Evolutionary conservation across 2,329 filamentous ascomycete species (phyloP).

Genomic region (Colletotrichum truncatum): DNA sequence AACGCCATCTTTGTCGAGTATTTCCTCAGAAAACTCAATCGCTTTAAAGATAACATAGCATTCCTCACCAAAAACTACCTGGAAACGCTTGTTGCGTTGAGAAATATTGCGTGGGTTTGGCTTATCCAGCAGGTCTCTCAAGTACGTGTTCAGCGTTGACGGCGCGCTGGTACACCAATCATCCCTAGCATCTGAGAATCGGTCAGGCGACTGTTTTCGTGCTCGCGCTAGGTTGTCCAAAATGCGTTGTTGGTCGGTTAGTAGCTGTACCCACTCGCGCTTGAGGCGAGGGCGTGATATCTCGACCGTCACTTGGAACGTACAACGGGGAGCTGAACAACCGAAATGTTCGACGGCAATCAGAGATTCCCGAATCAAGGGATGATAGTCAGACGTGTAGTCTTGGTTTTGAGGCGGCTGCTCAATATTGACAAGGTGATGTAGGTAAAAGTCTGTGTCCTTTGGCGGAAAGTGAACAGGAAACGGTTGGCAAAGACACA

Average conservation of each 20-base stretch:
- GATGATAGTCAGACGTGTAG: constrained; percentile 4
- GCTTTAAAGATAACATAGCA: constrained; percentile 58
- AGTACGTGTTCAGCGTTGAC: constrained; percentile 58
- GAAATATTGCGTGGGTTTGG: constrained; percentile 54
- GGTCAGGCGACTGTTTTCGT: constrained; percentile 53
- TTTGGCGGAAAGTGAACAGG: constrained; percentile 8
- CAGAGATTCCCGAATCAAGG: constrained; percentile 41
- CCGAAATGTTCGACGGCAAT: constrained; percentile 29
- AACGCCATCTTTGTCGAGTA: constrained; percentile 48
- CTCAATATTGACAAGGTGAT: constrained; percentile 23
- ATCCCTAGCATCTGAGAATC: constrained; percentile 55
- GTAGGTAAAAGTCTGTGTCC: constrained; percentile 19
- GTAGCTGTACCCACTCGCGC: constrained; percentile 49
- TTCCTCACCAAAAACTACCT: constrained; percentile 60
- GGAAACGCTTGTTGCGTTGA: constrained; percentile 65
- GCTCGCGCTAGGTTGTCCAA: constrained; percentile 48
- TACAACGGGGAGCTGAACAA: constrained; percentile 53
- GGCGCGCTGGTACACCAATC: constrained; percentile 52
- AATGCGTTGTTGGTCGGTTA: constrained; percentile 57
- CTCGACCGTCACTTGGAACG: constrained; percentile 54
- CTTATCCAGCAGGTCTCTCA: constrained; percentile 57
- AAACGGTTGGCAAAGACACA: constrained; percentile 39
- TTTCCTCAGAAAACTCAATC: constrained; percentile 57
- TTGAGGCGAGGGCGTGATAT: constrained; percentile 59
- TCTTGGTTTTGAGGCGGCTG: not conserved